A percentile compares a stretch with the other conserved stretches of the same genome.
These are phyloP conservation scores for Cystobasidium tubakii DNA, from an alignment of 768 basidiomycete genomes.

Conservation along the genomic window DNA sequence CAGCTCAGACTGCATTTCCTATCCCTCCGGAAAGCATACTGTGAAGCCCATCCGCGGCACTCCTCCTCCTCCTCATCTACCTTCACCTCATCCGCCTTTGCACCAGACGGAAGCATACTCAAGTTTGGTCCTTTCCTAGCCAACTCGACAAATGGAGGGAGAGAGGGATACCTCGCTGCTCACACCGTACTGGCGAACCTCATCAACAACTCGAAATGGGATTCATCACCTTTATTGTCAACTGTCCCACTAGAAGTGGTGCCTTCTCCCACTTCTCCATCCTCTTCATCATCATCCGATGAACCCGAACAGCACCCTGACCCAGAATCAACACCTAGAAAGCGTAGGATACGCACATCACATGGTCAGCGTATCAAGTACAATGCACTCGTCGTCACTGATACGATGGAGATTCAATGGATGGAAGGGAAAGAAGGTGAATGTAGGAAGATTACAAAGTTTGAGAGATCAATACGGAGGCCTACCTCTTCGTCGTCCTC, in stretches of 20 bases:
- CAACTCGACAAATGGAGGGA: conserved; percentile 5
- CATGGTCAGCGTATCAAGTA: neutral
- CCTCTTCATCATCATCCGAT: neutral
- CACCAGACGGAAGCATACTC: conserved; percentile 9
- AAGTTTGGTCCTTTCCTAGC: conserved; percentile 27
- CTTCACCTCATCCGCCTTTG: neutral
- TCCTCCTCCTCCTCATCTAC: neutral
- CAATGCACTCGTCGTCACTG: conserved; percentile 30
- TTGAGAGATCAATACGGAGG: conserved; percentile 13
- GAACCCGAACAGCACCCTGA: neutral
- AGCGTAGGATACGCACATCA: neutral
- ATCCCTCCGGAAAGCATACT: conserved; percentile 9
- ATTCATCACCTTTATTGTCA: neutral
- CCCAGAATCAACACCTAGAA: neutral
- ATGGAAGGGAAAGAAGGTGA: conserved; percentile 33
- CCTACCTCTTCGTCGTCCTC: conserved; percentile 12
- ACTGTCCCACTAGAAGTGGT: neutral
- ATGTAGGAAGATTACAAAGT: conserved; percentile 11
- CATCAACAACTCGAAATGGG: conserved; percentile 1
- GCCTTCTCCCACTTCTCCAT: neutral
- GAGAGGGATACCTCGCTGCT: conserved; percentile 31
- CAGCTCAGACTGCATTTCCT: conserved; percentile 22
- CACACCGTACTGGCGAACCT: conserved; percentile 18
- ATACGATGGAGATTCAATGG: conserved; percentile 35
- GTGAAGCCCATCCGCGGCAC: neutral